These are phyloP conservation scores for Cladosporium sp. DNA, from an alignment of 2,329 filamentous ascomycete genomes.

Conservation along the genomic window DNA sequence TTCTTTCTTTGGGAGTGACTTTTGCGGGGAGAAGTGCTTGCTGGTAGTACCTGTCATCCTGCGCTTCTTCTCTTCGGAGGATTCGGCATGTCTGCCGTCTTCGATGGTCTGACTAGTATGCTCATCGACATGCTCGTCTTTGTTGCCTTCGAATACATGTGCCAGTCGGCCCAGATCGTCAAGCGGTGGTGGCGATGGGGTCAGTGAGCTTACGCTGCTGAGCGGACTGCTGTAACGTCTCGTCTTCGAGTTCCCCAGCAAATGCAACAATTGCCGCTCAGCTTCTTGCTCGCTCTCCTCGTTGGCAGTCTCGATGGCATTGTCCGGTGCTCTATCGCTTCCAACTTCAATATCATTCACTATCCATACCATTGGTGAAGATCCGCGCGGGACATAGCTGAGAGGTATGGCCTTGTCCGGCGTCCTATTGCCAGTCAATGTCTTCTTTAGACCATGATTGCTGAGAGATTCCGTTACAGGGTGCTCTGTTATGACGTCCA, in stretches of 20 bases:
- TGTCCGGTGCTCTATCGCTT: background rate
- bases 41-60: conserved; percentile 30
- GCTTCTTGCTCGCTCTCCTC: background rate
- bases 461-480: conserved; percentile 14
- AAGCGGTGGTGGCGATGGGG: background rate
- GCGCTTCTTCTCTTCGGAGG: conserved; percentile 18
- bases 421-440: conserved; percentile 1
- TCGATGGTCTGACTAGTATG: too few relatives aligned
- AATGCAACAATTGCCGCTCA: background rate
- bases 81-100: too few relatives aligned
- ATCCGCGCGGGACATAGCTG: background rate
- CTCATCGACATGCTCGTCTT: too few relatives aligned
- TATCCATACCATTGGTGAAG: background rate
- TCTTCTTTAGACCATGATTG: conserved; percentile 4
- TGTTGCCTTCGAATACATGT: background rate
- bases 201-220: background rate
- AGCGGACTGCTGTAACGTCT: background rate
- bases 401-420: conserved; percentile 5
- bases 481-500: conserved; percentile 3
- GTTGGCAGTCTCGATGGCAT: background rate
- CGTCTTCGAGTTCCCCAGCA: background rate
- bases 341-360: conserved; percentile 2
- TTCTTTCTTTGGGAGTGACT: conserved; percentile 3
- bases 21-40: conserved; percentile 27
- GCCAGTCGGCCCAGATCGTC: background rate